Base-by-base conservation (phyloP, 441 rosid genomes). In the Jatropha podagrica region DNA sequence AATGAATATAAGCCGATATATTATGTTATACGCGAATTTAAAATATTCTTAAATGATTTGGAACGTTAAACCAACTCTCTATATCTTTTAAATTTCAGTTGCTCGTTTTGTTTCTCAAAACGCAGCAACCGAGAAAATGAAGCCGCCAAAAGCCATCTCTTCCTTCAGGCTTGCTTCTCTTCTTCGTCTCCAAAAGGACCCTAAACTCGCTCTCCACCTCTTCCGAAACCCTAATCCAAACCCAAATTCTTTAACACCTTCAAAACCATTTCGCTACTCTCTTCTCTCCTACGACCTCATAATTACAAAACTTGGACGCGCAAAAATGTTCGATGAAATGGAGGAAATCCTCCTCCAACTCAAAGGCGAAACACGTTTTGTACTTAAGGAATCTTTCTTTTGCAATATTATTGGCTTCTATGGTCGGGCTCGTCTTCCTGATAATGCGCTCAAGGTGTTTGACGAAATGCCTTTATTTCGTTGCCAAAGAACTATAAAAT, bases 281-380 rank as follows among this genome's bases (percentile, higher is more conserved):
- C 89, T 84, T 69, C 92, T 79, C 59, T 86, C 88, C 78, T 92
- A 92, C 74, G 98, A 94, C 68, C 79, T 92, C 86, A 86, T 88
- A 78, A 85, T 92, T 79, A 80, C 86, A 64, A 94, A 89, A 83
- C 97, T 94, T 10, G 94, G 94, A 26, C 78, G 88, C 9, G 91
- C 91, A 79, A 91, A 86, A 80, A 86, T 89, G 95, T 91, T 90
- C 70, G 65, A 85, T 3, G 92, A 94, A 80, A 85, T 94, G 79
- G 87, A 86, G 37, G 61, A 81, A 3, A 60, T 90, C 75, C 96
- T 94, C 69, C 77, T 75, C n/a, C 89, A 85, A 74, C 94, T 94
- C 74, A 85, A 86, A 64, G n/a, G 14, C 4, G 91, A 92, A 46
- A 85, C 86, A 52, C 82, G 81, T 4, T 55, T 91, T 61, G 71